Base-by-base conservation (phyloP, 148 eudicot genomes). In the Fagopyrum esculentum region DNA sequence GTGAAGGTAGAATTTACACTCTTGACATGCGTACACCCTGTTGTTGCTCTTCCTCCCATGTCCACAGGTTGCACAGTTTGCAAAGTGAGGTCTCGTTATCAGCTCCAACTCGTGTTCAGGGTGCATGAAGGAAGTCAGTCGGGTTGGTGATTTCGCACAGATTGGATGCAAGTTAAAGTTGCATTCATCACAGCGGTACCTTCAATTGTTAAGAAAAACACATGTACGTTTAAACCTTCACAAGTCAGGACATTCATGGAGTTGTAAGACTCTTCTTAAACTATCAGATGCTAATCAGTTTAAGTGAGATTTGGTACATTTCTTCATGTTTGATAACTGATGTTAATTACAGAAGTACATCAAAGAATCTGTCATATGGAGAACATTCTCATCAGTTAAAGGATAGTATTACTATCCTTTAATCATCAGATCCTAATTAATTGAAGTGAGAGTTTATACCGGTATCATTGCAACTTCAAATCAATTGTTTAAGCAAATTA, bases 81-180 rank as follows among this genome's bases (percentile, higher is more conserved):
- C 70, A 40, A 64, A 64, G 17, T 64, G 70, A 4, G 70, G 70
- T 7, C 70, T 45, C 29, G 70, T 64, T 1, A 64, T 81, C 9
- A 81, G 78, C 19, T 78, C 81, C 2, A 81, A 78, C 51, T 81
- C 83, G 45, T 81, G 84, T 19, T 74, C 60, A 10, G 80, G 84
- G 70, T 78, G 81, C 71, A 78, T 16, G 76, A 69, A 45, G 45
- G 81, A 49, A 73, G 15, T 45, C 16, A 81, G 73, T 69, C 78
- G 77, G 44, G 81, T 81, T 17, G 81, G 84, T 51, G 75, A 45
- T 75, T 52, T 47, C 6, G 78, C 78, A 26, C 81, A 81, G 1
- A 75, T 69, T 45, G 64, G 78, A 72, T 81, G 81, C 17, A 81
- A 61, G 52, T 10, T 45, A 12, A 78, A 16, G 43, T 81, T 8